These are phyloP conservation scores for Trichoderma koningiopsis DNA, from an alignment of 2,329 filamentous ascomycete species.

Conservation along the genomic window DNA sequence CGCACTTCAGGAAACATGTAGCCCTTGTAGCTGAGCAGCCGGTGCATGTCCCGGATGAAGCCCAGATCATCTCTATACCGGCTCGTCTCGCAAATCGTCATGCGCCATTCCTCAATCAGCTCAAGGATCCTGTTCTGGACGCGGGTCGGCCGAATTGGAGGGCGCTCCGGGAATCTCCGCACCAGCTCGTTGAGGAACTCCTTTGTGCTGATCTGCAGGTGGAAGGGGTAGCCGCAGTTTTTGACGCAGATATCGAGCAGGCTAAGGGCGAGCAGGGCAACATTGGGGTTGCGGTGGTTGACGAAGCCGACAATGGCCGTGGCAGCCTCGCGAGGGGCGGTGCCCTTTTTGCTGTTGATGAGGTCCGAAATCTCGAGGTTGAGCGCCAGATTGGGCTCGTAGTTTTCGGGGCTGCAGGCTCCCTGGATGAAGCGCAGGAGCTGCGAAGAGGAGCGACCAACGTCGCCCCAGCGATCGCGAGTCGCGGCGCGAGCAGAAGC, in stretches of 20 bases:
- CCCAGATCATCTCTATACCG: constrained; percentile 96
- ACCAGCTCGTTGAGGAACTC: constrained; percentile 99
- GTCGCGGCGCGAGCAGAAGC: constrained; percentile 93
- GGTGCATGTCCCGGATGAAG: constrained; percentile 97
- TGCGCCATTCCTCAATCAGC: constrained; percentile 96
- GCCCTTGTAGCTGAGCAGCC: constrained; percentile 92
- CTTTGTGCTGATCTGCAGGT: constrained; percentile 97
- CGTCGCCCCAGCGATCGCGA: constrained; percentile 87
- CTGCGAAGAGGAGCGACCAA: constrained; percentile 77
- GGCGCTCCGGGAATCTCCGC: constrained; percentile 89
- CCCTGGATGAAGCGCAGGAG: constrained; percentile 95
- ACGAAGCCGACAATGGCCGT: constrained; percentile 90
- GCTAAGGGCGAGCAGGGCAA: constrained; percentile 84
- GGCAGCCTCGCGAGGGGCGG: constrained; percentile 90
- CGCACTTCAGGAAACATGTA: constrained; percentile 93
- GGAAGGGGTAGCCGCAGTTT: constrained; percentile 99
- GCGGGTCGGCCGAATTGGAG: constrained; percentile 79
- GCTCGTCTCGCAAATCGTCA: constrained; percentile 97
- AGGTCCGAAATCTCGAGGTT: constrained; percentile 96
- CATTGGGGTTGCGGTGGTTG: constrained; percentile 96
- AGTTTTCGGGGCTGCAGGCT: constrained; percentile 95
- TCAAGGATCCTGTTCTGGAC: constrained; percentile 93
- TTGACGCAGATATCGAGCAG: constrained; percentile 99
- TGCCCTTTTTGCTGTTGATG: constrained; percentile 96
- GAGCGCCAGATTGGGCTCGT: constrained; percentile 93